Evolutionary conservation across 495 filamentous ascomycete species (phyloP).

Genomic region (Aspergillus affinis): DNA sequence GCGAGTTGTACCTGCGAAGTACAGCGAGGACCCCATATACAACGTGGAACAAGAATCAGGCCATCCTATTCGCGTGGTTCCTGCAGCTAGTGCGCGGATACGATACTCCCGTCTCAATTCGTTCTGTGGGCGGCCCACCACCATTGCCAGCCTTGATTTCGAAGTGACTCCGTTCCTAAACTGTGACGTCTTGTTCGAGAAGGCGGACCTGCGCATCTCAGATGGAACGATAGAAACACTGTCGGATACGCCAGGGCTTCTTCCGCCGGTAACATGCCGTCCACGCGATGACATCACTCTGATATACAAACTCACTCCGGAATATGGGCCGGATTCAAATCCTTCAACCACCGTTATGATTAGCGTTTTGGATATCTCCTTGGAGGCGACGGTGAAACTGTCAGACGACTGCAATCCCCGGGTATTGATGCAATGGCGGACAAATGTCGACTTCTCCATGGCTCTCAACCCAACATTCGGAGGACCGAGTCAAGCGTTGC

Average conservation of each 20-base stretch:
- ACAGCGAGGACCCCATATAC: conserved; percentile 59
- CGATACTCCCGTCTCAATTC: conserved; percentile 73
- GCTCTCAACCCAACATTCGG: conserved; percentile 62
- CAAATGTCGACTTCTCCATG: conserved; percentile 78
- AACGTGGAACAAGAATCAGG: conserved; percentile 61
- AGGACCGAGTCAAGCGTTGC: conserved; percentile 57
- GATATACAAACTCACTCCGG: conserved; percentile 73
- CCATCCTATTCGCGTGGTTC: conserved; percentile 69
- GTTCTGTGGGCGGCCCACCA: conserved; percentile 59
- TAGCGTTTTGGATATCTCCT: conserved; percentile 59
- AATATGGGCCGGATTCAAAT: conserved; percentile 55
- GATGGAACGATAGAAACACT: conserved; percentile 69
- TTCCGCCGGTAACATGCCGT: conserved; percentile 65
- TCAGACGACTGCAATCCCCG: conserved; percentile 66
- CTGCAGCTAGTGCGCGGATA: conserved; percentile 80
- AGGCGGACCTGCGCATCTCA: conserved; percentile 62
- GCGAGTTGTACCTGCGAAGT: conserved; percentile 66
- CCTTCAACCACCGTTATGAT: conserved; percentile 45
- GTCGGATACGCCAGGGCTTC: conserved; percentile 56
- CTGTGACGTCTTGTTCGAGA: conserved; percentile 67
- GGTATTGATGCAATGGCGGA: conserved; percentile 78
- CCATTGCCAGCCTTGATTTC: conserved; percentile 81
- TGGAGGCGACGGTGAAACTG: conserved; percentile 65
- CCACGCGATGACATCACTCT: conserved; percentile 84
- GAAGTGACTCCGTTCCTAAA: conserved; percentile 83